phyloP scores from a whole-genome alignment of 345 rosid species.

The Melaleuca quinquenervia region DNA sequence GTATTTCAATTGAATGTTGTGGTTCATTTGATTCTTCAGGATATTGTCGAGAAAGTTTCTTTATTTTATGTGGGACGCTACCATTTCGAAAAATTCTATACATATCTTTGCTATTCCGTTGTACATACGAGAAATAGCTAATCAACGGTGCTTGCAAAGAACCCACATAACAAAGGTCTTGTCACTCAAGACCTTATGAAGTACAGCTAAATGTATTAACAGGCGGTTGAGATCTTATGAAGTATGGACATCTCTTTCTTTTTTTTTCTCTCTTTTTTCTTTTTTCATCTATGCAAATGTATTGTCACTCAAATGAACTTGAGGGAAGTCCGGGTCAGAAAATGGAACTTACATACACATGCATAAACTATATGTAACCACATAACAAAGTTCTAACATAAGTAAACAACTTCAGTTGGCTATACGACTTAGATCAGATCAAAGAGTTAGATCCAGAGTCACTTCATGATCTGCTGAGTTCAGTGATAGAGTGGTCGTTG shows the following conservation, averaged over 20 bases:
- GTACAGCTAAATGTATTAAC: not conserved
- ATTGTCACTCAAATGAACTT: not conserved
- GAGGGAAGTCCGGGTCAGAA: not conserved
- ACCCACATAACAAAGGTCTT: no score
- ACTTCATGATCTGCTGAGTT: not conserved
- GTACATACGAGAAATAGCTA: not conserved
- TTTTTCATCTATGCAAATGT: not conserved
- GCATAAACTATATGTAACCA: not conserved
- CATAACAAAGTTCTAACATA: not conserved
- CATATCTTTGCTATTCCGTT: not conserved
- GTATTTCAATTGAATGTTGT: not conserved
- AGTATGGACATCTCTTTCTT: not conserved
- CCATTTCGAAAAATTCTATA: not conserved
- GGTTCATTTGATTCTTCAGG: not conserved
- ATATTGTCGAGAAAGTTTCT: not conserved
- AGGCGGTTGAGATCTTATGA: not conserved
- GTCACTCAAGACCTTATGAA: not conserved
- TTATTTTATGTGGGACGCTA: not conserved
- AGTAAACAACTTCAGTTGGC: not conserved
- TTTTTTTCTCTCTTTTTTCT: not conserved
- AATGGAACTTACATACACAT: not conserved
- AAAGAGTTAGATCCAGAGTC: not conserved
- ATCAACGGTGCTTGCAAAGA: not conserved
- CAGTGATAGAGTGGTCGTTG: not conserved
- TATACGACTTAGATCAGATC: not conserved